These are phyloP conservation scores for Aquilaria sinensis DNA, from an alignment of 345 rosid species.

Conservation along the genomic window DNA sequence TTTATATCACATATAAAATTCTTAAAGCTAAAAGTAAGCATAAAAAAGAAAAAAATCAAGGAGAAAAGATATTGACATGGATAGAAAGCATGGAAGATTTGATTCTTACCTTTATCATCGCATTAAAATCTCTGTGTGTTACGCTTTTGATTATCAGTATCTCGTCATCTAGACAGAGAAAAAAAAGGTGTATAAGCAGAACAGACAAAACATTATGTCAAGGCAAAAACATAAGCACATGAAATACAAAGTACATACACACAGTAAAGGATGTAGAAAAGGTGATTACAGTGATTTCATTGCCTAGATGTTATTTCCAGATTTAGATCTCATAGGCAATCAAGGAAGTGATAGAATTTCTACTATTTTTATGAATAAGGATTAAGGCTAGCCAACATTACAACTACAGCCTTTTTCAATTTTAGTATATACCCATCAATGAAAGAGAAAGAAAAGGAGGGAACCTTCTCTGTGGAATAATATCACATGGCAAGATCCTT, in stretches of 20 bases:
- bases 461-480: neutral
- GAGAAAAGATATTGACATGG: no score
- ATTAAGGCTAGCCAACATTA: no score
- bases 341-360: no score
- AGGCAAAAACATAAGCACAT: slow-evolving; percentile 1
- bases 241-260: neutral
- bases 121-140: slow-evolving; percentile 82
- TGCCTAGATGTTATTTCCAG: no score
- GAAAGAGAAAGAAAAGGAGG: no score
- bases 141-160: slow-evolving; percentile 93
- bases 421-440: neutral
- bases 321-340: no score
- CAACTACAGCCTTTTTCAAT: neutral
- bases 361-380: no score
- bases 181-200: slow-evolving; percentile 10
- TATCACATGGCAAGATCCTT: neutral
- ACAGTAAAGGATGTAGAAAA: slow-evolving; percentile 4
- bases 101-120: slow-evolving; percentile 78
- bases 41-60: neutral
- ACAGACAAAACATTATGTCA: neutral
- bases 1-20: neutral
- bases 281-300: neutral
- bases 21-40: neutral
- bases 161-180: slow-evolving; percentile 60
- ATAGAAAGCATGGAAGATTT: neutral